Conservation (phyloP, 2,329 filamentous ascomycete genomes). For the Neodidymelliopsis sp. region DNA sequence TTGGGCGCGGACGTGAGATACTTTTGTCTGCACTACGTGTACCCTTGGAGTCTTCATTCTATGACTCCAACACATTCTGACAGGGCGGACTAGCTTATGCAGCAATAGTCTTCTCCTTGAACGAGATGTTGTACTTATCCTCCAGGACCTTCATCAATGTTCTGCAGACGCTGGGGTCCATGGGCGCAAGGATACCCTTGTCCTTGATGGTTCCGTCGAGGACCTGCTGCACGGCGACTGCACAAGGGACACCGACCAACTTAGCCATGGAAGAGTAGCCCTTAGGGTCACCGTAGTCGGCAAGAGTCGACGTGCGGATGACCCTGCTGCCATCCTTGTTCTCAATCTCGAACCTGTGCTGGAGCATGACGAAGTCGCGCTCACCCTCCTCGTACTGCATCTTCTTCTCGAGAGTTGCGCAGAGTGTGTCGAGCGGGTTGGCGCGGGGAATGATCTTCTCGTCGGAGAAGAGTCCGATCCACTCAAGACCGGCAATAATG, state of each 20-base stretch:
- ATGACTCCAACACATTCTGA: constrained; percentile 3
- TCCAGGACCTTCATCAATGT: constrained; percentile 80
- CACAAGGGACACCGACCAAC: constrained; percentile 78
- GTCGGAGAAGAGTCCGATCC: constrained; percentile 74
- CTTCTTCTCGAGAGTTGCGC: constrained; percentile 87
- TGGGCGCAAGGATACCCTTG: constrained; percentile 79
- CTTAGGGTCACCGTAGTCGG: constrained; percentile 80
- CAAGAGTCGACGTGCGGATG: constrained; percentile 80
- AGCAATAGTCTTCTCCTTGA: constrained; percentile 70
- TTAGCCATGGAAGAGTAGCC: constrained; percentile 87
- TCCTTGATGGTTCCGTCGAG: constrained; percentile 76
- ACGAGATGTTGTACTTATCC: constrained; percentile 77
- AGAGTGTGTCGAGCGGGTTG: constrained; percentile 90
- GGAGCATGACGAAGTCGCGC: constrained; percentile 81
- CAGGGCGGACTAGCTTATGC: constrained; percentile 22
- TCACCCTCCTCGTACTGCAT: constrained; percentile 86
- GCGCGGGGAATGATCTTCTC: constrained; percentile 73
- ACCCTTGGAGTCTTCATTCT: constrained; percentile 15
- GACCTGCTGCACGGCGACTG: constrained; percentile 77
- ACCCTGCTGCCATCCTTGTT: constrained; percentile 79
- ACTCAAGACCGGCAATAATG: constrained; percentile 75
- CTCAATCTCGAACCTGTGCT: constrained; percentile 86
- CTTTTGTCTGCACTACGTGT: constrained; percentile 29
- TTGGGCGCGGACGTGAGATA: constrained; percentile 8
- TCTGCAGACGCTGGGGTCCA: constrained; percentile 73